Percentiles rank a stretch among this genome's conserved stretches.
These are phyloP conservation scores for Trapa bicornis DNA, from an alignment of 345 rosid species.

Conservation along the genomic window DNA sequence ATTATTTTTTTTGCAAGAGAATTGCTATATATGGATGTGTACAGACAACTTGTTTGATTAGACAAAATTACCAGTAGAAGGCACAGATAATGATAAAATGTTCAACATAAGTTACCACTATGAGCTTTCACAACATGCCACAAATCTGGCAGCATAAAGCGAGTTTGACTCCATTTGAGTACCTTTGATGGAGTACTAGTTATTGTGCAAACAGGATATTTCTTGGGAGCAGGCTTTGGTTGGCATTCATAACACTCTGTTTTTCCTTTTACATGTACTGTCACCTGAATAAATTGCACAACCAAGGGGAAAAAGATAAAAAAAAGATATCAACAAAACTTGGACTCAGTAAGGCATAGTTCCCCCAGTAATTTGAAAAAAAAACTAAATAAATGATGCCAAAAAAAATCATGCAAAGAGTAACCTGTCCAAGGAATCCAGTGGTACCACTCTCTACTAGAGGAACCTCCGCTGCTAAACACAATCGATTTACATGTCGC, in stretches of 20 bases:
- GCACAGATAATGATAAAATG: not conserved
- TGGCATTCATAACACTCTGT: slow-evolving; percentile 97
- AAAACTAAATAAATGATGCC: not conserved
- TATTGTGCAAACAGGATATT: slow-evolving; percentile 97
- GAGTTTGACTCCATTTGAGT: slow-evolving; percentile 2
- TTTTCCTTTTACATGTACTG: slow-evolving; percentile 84
- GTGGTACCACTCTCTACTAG: slow-evolving; percentile 98
- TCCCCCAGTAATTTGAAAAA: too few species aligned
- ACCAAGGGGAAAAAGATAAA: not conserved
- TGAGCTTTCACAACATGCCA: not conserved
- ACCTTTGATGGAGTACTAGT: slow-evolving; percentile 99
- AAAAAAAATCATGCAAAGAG: not conserved
- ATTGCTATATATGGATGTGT: not conserved
- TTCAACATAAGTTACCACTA: not conserved
- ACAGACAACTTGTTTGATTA: too few species aligned
- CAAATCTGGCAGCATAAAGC: not conserved
- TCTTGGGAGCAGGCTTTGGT: slow-evolving; percentile 91
- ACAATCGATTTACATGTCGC: slow-evolving; percentile 94
- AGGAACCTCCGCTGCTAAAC: slow-evolving; percentile 92
- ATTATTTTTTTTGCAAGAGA: not conserved
- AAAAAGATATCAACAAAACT: not conserved
- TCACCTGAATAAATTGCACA: slow-evolving; percentile 34
- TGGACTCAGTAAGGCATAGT: not conserved
- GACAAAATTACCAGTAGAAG: too few species aligned
- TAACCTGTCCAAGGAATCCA: slow-evolving; percentile 93